Evolutionary conservation across 2,329 filamentous ascomycete genomes (phyloP).

Genomic region (Exophiala sp.): DNA sequence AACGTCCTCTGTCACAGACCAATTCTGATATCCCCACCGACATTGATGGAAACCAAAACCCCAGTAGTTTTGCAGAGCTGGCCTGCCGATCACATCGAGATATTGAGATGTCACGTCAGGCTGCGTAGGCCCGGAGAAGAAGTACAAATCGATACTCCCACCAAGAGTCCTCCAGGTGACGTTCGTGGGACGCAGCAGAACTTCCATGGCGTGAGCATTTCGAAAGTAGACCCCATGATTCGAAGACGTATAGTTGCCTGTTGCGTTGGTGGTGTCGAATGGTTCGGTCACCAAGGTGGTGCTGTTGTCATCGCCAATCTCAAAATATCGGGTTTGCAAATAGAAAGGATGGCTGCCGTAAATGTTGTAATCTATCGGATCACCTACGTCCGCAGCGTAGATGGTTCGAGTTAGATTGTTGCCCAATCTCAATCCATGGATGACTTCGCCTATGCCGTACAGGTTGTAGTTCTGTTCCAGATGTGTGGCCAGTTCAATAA

Average conservation of each 20-base stretch:
- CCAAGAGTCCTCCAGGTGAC: conserved; percentile 70
- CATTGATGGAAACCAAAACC: conserved; percentile 79
- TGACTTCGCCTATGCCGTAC: conserved; percentile 68
- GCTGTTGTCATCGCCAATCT: conserved; percentile 45
- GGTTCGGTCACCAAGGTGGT: conserved; percentile 51
- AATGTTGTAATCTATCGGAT: conserved; percentile 58
- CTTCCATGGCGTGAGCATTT: conserved; percentile 70
- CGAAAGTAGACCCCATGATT: conserved; percentile 73
- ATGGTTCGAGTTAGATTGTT: conserved; percentile 66
- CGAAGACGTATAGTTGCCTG: conserved; percentile 47
- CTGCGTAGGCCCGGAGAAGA: conserved; percentile 67
- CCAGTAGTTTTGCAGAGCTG: conserved; percentile 76
- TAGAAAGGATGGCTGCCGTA: conserved; percentile 77
- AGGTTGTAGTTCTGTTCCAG: conserved; percentile 68
- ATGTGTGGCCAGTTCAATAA: conserved; percentile 63
- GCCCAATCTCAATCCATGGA: conserved; percentile 64
- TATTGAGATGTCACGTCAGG: conserved; percentile 65
- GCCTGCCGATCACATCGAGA: conserved; percentile 62
- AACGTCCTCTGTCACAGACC: conserved; percentile 54
- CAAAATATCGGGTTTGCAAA: conserved; percentile 70
- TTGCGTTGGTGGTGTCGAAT: conserved; percentile 42
- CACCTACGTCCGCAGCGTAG: conserved; percentile 62
- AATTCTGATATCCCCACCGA: conserved; percentile 73
- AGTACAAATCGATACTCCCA: conserved; percentile 72
- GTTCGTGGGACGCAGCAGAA: conserved; percentile 57